phyloP scores from a whole-genome alignment of 148 eudicot genomes.

The Amaranthus cruentus region DNA sequence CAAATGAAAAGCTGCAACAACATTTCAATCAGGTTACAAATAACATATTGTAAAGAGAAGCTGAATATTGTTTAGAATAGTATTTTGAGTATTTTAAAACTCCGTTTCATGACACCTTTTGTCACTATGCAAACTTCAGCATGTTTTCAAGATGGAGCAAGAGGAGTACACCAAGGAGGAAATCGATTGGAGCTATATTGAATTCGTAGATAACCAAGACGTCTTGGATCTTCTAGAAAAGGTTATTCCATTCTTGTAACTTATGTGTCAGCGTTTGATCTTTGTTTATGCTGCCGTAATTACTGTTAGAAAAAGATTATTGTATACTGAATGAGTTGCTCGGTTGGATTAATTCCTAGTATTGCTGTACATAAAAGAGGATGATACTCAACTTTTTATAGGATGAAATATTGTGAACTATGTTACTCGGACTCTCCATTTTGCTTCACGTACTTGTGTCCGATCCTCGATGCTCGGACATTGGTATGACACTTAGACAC shows the following conservation, averaged over 20 bases:
- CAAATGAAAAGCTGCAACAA: slow-evolving; percentile 97
- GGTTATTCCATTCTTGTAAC: slow-evolving; percentile 35
- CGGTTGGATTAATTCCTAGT: not conserved
- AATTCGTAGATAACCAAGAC: slow-evolving; percentile 96
- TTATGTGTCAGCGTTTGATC: not conserved
- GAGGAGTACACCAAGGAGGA: slow-evolving; percentile 89
- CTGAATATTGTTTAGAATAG: not conserved
- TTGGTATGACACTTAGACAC: too few species aligned
- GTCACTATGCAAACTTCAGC: slow-evolving; percentile 51
- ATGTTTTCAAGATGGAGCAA: slow-evolving; percentile 97
- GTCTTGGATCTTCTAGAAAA: slow-evolving; percentile 97
- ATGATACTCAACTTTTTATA: not conserved
- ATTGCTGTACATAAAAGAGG: not conserved
- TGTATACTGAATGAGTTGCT: not conserved
- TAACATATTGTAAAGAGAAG: slow-evolving; percentile 3
- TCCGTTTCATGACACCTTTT: slow-evolving; percentile 9
- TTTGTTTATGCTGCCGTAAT: not conserved
- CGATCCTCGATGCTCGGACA: not conserved
- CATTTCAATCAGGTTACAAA: slow-evolving; percentile 89
- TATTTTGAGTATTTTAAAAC: slow-evolving; percentile 6
- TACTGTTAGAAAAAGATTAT: too few species aligned
- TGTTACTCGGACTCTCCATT: too few species aligned
- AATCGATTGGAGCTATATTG: slow-evolving; percentile 97
- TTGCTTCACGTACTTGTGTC: not conserved
- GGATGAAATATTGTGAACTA: not conserved